Evolutionary conservation across 768 basidiomycete genomes (phyloP).

Genomic region (Lactarius sp.): DNA sequence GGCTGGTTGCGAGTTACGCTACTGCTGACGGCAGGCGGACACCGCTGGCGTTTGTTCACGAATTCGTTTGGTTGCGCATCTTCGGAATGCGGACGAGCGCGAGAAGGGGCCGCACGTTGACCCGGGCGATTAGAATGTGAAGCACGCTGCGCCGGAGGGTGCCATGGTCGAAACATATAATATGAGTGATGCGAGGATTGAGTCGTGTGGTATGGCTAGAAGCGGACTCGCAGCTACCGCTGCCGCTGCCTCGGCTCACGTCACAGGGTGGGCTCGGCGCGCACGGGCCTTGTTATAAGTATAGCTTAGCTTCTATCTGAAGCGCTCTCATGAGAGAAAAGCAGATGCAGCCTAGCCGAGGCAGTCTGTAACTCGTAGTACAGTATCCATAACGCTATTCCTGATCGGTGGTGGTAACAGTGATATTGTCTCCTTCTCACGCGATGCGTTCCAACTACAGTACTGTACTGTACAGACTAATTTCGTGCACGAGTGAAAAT

Average conservation of each 20-base stretch:
- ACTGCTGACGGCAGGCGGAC: conserved; percentile 13
- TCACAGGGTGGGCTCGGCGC: neutral
- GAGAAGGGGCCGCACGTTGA: neutral
- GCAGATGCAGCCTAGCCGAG: no score
- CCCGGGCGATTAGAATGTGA: neutral
- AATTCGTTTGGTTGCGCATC: conserved; percentile 25
- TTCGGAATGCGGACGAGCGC: conserved; percentile 9
- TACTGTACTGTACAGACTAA: neutral
- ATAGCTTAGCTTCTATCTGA: no score
- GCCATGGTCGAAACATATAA: conserved; percentile 19
- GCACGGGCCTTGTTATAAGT: neutral
- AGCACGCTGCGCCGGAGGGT: neutral
- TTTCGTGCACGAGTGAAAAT: neutral
- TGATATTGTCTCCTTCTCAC: neutral
- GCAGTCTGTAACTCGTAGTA: no score
- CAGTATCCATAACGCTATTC: no score
- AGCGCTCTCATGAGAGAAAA: no score
- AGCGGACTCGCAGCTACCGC: neutral
- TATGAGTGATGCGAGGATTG: neutral
- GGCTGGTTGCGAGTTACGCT: neutral
- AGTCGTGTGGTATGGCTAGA: neutral
- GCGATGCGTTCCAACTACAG: neutral
- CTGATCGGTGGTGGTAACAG: no score
- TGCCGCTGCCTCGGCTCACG: neutral
- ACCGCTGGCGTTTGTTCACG: conserved; percentile 9